phyloP scores from a whole-genome alignment of 2,329 filamentous ascomycete species.

The Cryphonectria radicalis region DNA sequence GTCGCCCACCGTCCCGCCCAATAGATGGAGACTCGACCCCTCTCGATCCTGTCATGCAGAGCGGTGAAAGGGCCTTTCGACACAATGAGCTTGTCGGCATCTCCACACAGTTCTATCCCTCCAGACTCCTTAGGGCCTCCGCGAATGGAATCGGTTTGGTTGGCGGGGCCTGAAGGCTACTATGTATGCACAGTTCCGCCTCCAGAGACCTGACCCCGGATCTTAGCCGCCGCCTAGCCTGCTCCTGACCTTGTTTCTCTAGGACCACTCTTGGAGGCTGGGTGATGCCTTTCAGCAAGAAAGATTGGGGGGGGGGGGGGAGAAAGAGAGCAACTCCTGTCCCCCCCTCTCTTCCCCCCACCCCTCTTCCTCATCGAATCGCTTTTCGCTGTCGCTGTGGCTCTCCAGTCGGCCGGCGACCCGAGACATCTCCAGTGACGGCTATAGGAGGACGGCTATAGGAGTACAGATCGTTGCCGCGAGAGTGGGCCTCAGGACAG shows the following conservation, averaged over 20 bases:
- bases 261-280: neutral
- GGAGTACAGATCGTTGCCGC: conserved; percentile 5
- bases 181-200: neutral
- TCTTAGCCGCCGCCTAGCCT: neutral
- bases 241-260: neutral
- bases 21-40: neutral
- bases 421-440: conserved; percentile 1
- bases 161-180: neutral
- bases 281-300: neutral
- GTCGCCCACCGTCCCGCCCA: neutral
- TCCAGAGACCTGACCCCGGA: neutral
- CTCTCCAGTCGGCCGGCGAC: conserved; percentile 6
- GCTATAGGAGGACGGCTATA: neutral
- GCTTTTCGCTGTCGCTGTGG: neutral
- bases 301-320: too few species aligned
- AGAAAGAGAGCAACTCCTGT: neutral
- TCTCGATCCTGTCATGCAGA: neutral
- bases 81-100: neutral
- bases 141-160: neutral
- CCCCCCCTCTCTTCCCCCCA: neutral
- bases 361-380: neutral
- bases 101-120: neutral
- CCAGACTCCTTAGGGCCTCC: neutral
- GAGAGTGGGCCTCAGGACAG: conserved; percentile 2
- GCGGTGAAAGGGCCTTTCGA: neutral